A percentile compares a stretch with the other conserved stretches of the same genome.
These are phyloP conservation scores for Trichosporon ovoides DNA, from an alignment of 1,284 basidiomycete genomes.

Conservation along the genomic window DNA sequence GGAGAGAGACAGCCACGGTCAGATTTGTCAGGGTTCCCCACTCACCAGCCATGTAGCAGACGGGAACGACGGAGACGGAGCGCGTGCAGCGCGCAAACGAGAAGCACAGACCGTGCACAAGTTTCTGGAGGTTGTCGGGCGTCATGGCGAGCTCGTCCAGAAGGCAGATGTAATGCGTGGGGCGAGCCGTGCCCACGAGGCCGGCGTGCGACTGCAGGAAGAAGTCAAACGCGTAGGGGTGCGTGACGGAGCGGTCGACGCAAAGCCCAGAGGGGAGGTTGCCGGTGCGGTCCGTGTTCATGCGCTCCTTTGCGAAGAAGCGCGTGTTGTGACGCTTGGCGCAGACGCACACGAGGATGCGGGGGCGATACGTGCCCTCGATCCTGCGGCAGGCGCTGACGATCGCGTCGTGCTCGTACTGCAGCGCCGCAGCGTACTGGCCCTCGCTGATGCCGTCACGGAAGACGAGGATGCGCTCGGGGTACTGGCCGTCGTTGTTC, in stretches of 20 bases:
- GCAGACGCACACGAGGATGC: conserved; percentile 37
- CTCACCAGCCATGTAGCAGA: conserved; percentile 51
- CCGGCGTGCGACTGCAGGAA: conserved; percentile 44
- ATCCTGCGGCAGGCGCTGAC: conserved; percentile 31
- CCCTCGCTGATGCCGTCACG: conserved; percentile 52
- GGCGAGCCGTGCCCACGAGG: conserved; percentile 35
- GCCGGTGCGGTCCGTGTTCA: conserved; percentile 44
- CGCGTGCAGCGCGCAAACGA: conserved; percentile 49
- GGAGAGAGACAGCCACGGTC: no score
- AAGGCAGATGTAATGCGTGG: conserved; percentile 40
- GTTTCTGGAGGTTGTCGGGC: conserved; percentile 42
- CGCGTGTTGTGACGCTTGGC: conserved; percentile 49
- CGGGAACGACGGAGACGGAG: conserved; percentile 44
- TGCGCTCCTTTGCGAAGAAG: conserved; percentile 43
- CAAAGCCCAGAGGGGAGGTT: conserved; percentile 45
- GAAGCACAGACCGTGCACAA: conserved; percentile 49
- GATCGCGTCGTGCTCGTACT: conserved; percentile 47
- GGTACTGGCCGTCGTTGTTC: conserved; percentile 37
- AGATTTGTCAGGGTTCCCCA: background rate
- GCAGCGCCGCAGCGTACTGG: conserved; percentile 48
- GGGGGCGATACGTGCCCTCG: conserved; percentile 25
- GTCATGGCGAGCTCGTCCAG: conserved; percentile 46
- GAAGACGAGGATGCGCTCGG: conserved; percentile 48
- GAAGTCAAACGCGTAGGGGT: conserved; percentile 51
- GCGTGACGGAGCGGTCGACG: conserved; percentile 46